phyloP scores from a whole-genome alignment of 1,139 yeast species.

The Lodderomyces oxycetoniae region DNA sequence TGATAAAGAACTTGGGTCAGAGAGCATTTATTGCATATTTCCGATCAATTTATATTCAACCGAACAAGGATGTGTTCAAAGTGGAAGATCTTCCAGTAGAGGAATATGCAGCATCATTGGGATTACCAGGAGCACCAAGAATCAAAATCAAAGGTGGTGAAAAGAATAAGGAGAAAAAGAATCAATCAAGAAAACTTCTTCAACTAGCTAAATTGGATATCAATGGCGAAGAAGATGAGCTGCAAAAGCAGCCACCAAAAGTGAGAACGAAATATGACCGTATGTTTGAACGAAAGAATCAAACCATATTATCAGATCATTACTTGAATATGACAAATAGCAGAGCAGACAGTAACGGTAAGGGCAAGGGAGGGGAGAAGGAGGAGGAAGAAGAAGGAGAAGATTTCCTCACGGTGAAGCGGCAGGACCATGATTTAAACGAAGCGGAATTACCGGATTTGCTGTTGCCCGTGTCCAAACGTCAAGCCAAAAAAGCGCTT shows the following conservation, averaged over 20 bases:
- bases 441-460: slow-evolving; percentile 65
- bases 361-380: slow-evolving; percentile 28
- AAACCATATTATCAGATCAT: slow-evolving; percentile 85
- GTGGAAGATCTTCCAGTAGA: slow-evolving; percentile 76
- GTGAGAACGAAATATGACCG: slow-evolving; percentile 88
- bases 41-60: slow-evolving; percentile 78
- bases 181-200: slow-evolving; percentile 67
- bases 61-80: slow-evolving; percentile 80
- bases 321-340: slow-evolving; percentile 64
- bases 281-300: slow-evolving; percentile 94
- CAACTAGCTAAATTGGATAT: slow-evolving; percentile 57
- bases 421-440: slow-evolving; percentile 64
- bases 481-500: slow-evolving; percentile 83
- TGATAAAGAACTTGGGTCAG: slow-evolving; percentile 87
- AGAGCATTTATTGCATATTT: slow-evolving; percentile 91
- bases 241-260: slow-evolving; percentile 43
- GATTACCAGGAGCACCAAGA: slow-evolving; percentile 95
- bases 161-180: slow-evolving; percentile 67
- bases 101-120: slow-evolving; percentile 79
- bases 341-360: slow-evolving; percentile 22
- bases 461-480: slow-evolving; percentile 65
- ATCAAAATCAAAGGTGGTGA: slow-evolving; percentile 60
- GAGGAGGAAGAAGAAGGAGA: slow-evolving; percentile 32
- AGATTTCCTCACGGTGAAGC: slow-evolving; percentile 79
- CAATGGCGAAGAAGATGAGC: slow-evolving; percentile 54